Conservation (phyloP, 2,329 filamentous ascomycete genomes). For the Fusarium sororula region DNA sequence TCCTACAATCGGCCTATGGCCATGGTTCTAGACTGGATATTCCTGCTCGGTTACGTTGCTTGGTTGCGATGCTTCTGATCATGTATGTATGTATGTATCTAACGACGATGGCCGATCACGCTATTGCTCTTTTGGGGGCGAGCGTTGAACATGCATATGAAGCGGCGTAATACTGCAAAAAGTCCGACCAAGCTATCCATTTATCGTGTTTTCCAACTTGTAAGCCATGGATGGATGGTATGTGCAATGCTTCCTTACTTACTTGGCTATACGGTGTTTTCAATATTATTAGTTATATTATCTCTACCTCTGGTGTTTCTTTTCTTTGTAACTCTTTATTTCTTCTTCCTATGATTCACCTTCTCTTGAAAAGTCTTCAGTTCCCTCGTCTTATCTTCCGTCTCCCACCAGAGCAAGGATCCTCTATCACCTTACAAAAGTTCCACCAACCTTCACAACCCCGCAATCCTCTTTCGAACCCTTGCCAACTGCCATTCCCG, state of each 20-base stretch:
- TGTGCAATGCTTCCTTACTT: neutral
- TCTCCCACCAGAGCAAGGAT: constrained; percentile 14
- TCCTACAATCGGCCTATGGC: constrained; percentile 1
- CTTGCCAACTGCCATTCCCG: constrained; percentile 11
- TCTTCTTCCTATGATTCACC: neutral
- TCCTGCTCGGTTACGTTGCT: constrained; percentile 16
- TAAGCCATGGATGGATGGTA: neutral
- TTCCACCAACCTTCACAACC: constrained; percentile 15
- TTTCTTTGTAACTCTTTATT: neutral
- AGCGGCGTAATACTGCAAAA: constrained; percentile 22
- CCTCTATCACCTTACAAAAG: constrained; percentile 30
- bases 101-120: constrained; percentile 19
- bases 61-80: constrained; percentile 5
- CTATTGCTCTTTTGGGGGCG: constrained; percentile 18
- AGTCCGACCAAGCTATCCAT: neutral
- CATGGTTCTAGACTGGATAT: neutral
- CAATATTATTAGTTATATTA: neutral
- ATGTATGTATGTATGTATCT: neutral
- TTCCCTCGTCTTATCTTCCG: constrained; percentile 16
- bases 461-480: constrained; percentile 13
- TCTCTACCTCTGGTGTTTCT: neutral
- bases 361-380: neutral
- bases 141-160: constrained; percentile 2
- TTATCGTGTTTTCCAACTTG: neutral
- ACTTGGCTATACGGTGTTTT: neutral